Base-by-base conservation (phyloP, 2,329 filamentous ascomycete species). In the Seiridium unicorne region DNA sequence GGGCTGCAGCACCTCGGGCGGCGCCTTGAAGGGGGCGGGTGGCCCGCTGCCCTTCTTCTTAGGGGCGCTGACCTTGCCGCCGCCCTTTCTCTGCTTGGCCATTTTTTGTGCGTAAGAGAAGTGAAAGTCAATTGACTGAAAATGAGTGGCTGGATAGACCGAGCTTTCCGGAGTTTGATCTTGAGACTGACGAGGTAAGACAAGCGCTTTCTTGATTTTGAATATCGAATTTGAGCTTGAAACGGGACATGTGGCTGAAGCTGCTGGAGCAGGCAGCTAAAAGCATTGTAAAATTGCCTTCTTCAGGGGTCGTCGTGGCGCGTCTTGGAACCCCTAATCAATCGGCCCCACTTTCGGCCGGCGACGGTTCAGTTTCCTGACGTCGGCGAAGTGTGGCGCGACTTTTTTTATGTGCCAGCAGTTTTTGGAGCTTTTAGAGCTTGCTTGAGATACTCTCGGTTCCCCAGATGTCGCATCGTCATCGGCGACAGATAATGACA, bases 1-100 rank as follows among this genome's bases (percentile, higher is more conserved):
- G 9, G 87, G 83, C 55, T 81, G 68, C 58, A 96, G 83, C 38
- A 81, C 79, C 54, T 84, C 73, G 1, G 91, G 85, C 0, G 87
- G 86, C 61, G 80, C 80, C 66, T 84, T 83, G 81, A 95, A 96
- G 6, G 91, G 91, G 36, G 81, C 73, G 0, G 88, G 88, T 6
- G 79, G 80, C 4, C 72, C 69, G 61, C 72, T 70, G 58, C 70
- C 65, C 51, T 65, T 69, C 59, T 53, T 53, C 58, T 65, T 68
- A 62, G 68, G 66, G 44, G 66, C 62, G 38, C 57, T 51, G 3
- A 66, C 34, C 60, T 69, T 71, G 44, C 60, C 63, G 44, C 60
- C 63, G 44, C 61, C 57, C 34, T 65, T 68, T 49, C 70, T 64
- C 61, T 71, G 69, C 53, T 67, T 66, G 35, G 61, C 70, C 70